Base-by-base conservation (phyloP, 2,329 filamentous ascomycete species). In the Penicillium occitanis region DNA sequence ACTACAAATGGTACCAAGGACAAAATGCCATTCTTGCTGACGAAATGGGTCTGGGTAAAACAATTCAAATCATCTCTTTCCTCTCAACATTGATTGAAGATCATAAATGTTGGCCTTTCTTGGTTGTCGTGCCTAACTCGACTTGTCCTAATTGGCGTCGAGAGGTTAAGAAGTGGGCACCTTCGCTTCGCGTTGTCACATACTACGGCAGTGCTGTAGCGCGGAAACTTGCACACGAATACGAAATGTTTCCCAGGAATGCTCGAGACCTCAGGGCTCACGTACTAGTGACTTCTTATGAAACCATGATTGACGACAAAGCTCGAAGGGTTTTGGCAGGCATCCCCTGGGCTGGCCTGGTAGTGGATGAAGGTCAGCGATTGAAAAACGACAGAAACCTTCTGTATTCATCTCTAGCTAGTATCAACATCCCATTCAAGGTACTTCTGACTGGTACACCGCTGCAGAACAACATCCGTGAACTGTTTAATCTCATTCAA, bases 1-100 rank as follows among this genome's bases (percentile, higher is more conserved):
- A 97, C 67, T 93, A 91, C 76, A 95, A 95, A 74, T 98, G 92
- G 83, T 91, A 93, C 72, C 84, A 86, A 61, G 85, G 89, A 70
- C 89, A 91, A 73, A 98, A 95, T 73, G 91, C 93, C 33, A 94
- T 98, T 66, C 85, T 98, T 6, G 95, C 95, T 0, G 95, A 99
- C 74, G 95, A 99, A 75, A 99, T 99, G 95, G 95, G 95, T 48
- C 86, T 99, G 1, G 95, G 95, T 37, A 99, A 99, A 81, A 99
- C 95, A 0, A 92, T 99, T 37, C 95, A 99, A 75, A 88, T 97
- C 62, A 91, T 98, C 67, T 87, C 89, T 2, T 86, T 97, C 68
- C 85, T 98, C 67, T 88, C 91, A 1, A 88, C 90, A 0, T 79
- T 98, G 44, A 84, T 90, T 28, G 84, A 90, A 68, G 85, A 89